phyloP scores from a whole-genome alignment of 148 eudicot species.

The Amaranthus cruentus region DNA sequence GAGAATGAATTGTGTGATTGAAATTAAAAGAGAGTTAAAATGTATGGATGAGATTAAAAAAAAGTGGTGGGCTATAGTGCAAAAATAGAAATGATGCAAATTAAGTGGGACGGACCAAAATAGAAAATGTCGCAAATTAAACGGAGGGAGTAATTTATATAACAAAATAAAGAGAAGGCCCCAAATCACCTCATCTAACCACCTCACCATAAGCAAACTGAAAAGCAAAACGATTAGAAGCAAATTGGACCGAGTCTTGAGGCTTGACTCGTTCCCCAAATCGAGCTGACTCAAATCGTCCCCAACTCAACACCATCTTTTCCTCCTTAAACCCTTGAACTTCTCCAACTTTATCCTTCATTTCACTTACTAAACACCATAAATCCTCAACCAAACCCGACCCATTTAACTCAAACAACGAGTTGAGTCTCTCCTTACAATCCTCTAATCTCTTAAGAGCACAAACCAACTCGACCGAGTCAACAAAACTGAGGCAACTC shows the following conservation, averaged over 20 bases:
- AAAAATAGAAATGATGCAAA: too few species aligned
- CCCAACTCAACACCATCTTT: conserved; percentile 37
- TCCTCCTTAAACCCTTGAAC: conserved; percentile 28
- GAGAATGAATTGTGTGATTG: too few species aligned
- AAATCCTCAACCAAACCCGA: conserved; percentile 35
- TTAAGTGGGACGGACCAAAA: too few species aligned
- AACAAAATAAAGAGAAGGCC: too few species aligned
- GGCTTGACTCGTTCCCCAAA: conserved; percentile 34
- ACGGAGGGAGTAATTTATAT: too few species aligned
- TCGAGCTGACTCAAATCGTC: conserved; percentile 61
- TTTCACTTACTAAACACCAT: conserved; percentile 50
- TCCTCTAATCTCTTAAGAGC: conserved; percentile 49
- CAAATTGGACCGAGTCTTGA: conserved; percentile 52
- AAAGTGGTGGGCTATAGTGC: too few species aligned
- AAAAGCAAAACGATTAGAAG: conserved; percentile 32
- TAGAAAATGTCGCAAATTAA: too few species aligned
- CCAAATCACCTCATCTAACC: conserved; percentile 15
- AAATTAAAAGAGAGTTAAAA: too few species aligned
- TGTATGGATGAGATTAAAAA: too few species aligned
- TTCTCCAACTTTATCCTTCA: conserved; percentile 39
- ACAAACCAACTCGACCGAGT: conserved; percentile 63
- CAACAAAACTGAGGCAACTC: conserved; percentile 54
- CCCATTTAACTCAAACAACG: conserved; percentile 27
- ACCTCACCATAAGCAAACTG: conserved; percentile 30
- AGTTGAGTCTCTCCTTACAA: conserved; percentile 41